phyloP scores from a whole-genome alignment of 148 eudicot species.

The Vaccinium corymbosum region DNA sequence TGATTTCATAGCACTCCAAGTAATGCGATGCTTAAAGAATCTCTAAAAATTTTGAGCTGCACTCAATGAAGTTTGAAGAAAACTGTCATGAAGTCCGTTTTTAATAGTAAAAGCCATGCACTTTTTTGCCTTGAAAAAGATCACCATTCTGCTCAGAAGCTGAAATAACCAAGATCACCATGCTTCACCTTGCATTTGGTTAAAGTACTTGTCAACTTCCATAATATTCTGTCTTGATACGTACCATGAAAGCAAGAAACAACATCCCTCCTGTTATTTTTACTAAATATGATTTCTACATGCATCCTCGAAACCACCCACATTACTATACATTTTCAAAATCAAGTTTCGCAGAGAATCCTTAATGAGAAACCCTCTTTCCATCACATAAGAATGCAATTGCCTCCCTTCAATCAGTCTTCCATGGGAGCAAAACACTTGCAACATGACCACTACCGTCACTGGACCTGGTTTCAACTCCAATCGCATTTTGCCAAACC shows the following conservation, averaged over 20 bases:
- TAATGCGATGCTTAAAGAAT: constrained; percentile 17
- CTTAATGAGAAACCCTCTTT: constrained; percentile 33
- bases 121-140: constrained; percentile 28
- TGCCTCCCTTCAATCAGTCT: constrained; percentile 35
- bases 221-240: constrained; percentile 18
- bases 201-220: constrained; percentile 24
- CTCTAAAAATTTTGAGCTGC: constrained; percentile 21
- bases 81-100: constrained; percentile 35
- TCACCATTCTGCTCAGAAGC: constrained; percentile 31
- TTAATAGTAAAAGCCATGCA: constrained; percentile 53
- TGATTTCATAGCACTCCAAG: constrained; percentile 41
- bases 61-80: constrained; percentile 35
- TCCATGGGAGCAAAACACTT: constrained; percentile 29
- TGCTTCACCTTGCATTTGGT: constrained; percentile 41
- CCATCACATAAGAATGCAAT: constrained; percentile 40
- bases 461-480: constrained; percentile 45
- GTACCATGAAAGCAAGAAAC: constrained; percentile 52
- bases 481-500: constrained; percentile 29
- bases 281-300: constrained; percentile 36
- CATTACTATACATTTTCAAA: constrained; percentile 37
- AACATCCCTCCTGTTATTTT: constrained; percentile 33
- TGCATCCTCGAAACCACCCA: constrained; percentile 18
- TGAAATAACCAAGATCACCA: constrained; percentile 36
- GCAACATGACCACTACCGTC: constrained; percentile 52
- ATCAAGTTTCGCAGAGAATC: constrained; percentile 43